Evolutionary conservation across 139 green algal genomes (phyloP), one percentile per base, ranked within the genome.

Genomic region (Penium margaritaceum): DNA sequence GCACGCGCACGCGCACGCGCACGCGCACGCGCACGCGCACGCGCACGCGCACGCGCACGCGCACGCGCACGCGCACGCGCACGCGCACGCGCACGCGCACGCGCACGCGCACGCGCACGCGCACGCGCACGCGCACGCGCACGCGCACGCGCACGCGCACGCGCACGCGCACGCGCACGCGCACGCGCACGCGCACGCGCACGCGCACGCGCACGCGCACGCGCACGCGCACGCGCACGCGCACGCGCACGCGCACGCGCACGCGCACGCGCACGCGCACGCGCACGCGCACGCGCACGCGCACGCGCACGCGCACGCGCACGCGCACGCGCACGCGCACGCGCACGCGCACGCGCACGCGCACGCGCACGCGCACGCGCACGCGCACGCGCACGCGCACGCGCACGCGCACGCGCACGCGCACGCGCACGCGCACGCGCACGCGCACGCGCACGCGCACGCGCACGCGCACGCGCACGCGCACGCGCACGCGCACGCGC

Each of bases 11-110:
- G 29, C 53, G 53, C 53, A 63, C 53, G 29, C 53, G 53, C 53
- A 63, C 53, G 29, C 53, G 53, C 53, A 63, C 53, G 29, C 53
- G 53, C 53, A 63, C 53, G 29, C 53, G 53, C 53, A 63, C 53
- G 29, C 53, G 53, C 53, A 63, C 53, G 29, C 53, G 53, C 53
- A 63, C 53, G 29, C 53, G 53, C 53, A 63, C 53, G 29, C 53
- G 53, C 53, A 63, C 53, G 29, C 53, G 53, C 53, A 63, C 53
- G 29, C 53, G 53, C 53, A 63, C 53, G 29, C 53, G 53, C 53
- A 63, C 53, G 29, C 53, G 53, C 53, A 63, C 53, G 29, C 53
- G 53, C 53, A 63, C 53, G 29, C 53, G 53, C 53, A 63, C 53
- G 29, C 53, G 53, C 53, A 63, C 53, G 29, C 53, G 53, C 53